These are phyloP conservation scores for Alternaria viburni DNA, from an alignment of 2,329 filamentous ascomycete genomes.

Conservation along the genomic window DNA sequence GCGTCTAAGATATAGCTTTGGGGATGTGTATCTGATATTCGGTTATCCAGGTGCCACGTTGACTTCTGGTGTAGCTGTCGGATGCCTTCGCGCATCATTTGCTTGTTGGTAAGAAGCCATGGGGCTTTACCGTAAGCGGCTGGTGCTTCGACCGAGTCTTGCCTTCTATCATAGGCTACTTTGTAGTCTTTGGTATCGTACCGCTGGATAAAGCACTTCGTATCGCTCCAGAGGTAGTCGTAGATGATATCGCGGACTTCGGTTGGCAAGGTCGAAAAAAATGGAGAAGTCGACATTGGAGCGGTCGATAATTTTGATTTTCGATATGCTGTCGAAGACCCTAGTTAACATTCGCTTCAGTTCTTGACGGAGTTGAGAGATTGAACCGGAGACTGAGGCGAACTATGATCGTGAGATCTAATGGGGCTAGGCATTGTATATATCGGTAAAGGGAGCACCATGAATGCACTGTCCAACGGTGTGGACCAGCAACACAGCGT, in stretches of 20 bases:
- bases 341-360: not conserved
- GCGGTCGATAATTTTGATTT: not conserved
- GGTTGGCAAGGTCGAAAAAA: not conserved
- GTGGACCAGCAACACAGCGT: not conserved
- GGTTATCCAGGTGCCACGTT: not conserved
- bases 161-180: not conserved
- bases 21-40: not conserved
- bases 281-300: not conserved
- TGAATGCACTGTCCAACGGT: not conserved
- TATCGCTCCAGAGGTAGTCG: not conserved
- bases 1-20: not conserved
- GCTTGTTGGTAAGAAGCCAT: not conserved
- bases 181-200: not conserved
- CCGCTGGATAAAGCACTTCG: not conserved
- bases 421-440: not conserved
- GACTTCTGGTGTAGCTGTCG: not conserved
- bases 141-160: not conserved
- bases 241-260: not conserved
- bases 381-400: not conserved
- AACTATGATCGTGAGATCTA: not conserved
- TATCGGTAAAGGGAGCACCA: not conserved
- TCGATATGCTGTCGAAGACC: not conserved
- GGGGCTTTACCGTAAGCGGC: fast-evolving
- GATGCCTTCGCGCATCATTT: not conserved
- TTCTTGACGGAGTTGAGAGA: not conserved